A percentile compares a stretch with the other conserved stretches of the same genome.
Evolutionary conservation across 1,284 basidiomycete species (phyloP).

Genomic region (Cryptococcus sp.): DNA sequence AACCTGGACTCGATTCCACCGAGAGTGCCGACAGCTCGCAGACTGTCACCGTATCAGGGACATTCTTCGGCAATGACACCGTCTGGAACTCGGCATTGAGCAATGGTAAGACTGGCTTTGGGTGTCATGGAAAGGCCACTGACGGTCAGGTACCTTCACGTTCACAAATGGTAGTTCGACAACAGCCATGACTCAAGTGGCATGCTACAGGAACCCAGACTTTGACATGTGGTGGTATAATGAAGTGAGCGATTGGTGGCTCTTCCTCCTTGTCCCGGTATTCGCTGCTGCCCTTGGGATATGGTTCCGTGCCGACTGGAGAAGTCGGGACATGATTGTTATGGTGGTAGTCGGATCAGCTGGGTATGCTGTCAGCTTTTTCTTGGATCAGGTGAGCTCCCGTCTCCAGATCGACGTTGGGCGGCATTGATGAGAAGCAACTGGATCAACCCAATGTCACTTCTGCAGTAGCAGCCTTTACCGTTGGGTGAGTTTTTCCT

Average conservation of each 20-base stretch:
- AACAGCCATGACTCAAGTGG: slow-evolving; percentile 14
- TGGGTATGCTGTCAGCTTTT: slow-evolving; percentile 29
- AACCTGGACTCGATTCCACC: slow-evolving; percentile 8
- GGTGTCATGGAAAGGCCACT: background rate
- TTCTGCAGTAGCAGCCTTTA: slow-evolving; percentile 27
- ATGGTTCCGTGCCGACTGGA: slow-evolving; percentile 30
- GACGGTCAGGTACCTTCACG: slow-evolving; percentile 24
- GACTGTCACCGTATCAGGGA: slow-evolving; percentile 18
- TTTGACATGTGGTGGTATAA: slow-evolving; percentile 16
- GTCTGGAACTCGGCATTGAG: slow-evolving; percentile 24
- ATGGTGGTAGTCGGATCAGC: slow-evolving; percentile 25
- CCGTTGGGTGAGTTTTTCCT: slow-evolving; percentile 17
- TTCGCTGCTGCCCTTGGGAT: slow-evolving; percentile 27
- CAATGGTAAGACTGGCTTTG: slow-evolving; percentile 16
- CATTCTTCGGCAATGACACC: slow-evolving; percentile 24
- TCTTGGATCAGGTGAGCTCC: slow-evolving; percentile 17
- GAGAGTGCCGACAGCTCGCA: background rate
- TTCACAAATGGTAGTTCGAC: slow-evolving; percentile 23
- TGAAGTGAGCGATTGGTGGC: slow-evolving; percentile 22
- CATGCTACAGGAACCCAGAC: slow-evolving; percentile 22
- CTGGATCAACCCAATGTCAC: slow-evolving; percentile 24
- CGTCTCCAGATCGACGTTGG: background rate
- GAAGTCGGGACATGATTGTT: slow-evolving; percentile 26
- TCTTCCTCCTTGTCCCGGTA: slow-evolving; percentile 28
- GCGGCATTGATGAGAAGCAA: slow-evolving; percentile 11